A percentile compares a stretch with the other conserved stretches of the same genome.
These are phyloP conservation scores for Tuber melanosporum DNA, from an alignment of 495 filamentous ascomycete species.

Conservation along the genomic window DNA sequence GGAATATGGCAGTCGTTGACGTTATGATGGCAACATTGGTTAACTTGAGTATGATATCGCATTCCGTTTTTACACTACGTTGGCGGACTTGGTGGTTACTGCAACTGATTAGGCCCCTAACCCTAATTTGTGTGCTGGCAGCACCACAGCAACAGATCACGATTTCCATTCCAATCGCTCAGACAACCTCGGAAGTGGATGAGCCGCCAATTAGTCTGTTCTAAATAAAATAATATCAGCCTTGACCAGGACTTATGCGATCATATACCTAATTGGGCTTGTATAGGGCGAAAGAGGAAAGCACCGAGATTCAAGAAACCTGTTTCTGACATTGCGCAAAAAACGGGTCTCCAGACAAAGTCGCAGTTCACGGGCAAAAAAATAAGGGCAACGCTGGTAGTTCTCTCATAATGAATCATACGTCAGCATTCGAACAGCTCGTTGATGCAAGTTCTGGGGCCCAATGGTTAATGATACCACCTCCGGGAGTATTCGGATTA, in stretches of 20 bases:
- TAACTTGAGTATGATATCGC: not conserved
- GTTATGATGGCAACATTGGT: not conserved
- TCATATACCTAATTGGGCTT: not conserved
- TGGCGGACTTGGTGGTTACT: not conserved
- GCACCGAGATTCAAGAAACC: not conserved
- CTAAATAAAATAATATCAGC: not conserved
- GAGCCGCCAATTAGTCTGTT: not conserved
- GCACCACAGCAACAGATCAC: constrained; percentile 1
- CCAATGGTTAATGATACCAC: not conserved
- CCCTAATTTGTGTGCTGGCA: constrained; percentile 4
- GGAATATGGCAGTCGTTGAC: not conserved
- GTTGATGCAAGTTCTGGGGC: not conserved
- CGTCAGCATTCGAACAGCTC: constrained; percentile 4
- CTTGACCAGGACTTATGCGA: not conserved
- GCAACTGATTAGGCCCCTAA: not conserved
- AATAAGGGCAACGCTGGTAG: not conserved
- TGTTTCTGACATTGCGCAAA: not conserved
- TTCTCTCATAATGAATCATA: not conserved
- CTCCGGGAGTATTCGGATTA: not conserved
- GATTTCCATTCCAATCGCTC: not conserved
- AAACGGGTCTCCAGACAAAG: not conserved
- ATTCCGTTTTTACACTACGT: not conserved
- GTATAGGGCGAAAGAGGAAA: not conserved
- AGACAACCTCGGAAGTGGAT: not conserved
- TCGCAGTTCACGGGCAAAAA: not conserved